A percentile compares a stretch with the other conserved stretches of the same genome.
Conservation (phyloP, 768 basidiomycete genomes). For the Boletus pseudo-olivaceus region DNA sequence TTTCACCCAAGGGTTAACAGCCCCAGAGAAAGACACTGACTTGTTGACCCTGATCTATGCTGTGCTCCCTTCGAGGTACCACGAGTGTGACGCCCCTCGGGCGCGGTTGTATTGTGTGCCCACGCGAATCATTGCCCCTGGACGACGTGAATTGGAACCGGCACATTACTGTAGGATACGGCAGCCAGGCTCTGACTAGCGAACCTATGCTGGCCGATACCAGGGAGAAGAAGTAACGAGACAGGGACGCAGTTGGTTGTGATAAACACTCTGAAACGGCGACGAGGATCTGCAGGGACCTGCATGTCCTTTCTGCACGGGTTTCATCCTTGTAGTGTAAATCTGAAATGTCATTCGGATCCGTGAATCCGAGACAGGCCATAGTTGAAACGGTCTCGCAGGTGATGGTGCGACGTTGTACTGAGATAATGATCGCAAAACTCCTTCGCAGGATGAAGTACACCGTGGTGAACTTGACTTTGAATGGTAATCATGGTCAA, state of each 20-base stretch:
- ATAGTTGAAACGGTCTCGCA: slow-evolving; percentile 16
- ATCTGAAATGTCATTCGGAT: slow-evolving; percentile 14
- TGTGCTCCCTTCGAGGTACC: not conserved
- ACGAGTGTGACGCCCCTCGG: not conserved
- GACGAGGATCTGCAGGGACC: slow-evolving; percentile 24
- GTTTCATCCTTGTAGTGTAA: slow-evolving; percentile 13
- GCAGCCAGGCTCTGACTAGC: not conserved
- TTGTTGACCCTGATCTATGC: slow-evolving; percentile 10
- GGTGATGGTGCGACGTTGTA: slow-evolving; percentile 8
- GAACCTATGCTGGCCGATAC: not conserved
- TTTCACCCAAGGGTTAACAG: slow-evolving; percentile 7
- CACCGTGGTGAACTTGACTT: not conserved
- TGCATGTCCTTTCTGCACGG: slow-evolving; percentile 6
- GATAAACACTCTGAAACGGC: slow-evolving; percentile 19
- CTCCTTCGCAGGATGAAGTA: slow-evolving; percentile 21
- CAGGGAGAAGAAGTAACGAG: slow-evolving; percentile 11
- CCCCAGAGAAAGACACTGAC: not conserved
- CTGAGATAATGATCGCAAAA: not conserved
- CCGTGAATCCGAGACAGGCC: slow-evolving; percentile 11
- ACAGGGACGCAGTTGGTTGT: slow-evolving; percentile 14
- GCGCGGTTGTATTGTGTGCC: not conserved
- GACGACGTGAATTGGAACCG: not conserved
- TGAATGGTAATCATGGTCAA: slow-evolving; percentile 2
- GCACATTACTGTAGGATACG: not conserved
- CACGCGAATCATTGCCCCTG: not conserved